Conservation (phyloP, 2,329 filamentous ascomycete species). For the Colletotrichum sp. region DNA sequence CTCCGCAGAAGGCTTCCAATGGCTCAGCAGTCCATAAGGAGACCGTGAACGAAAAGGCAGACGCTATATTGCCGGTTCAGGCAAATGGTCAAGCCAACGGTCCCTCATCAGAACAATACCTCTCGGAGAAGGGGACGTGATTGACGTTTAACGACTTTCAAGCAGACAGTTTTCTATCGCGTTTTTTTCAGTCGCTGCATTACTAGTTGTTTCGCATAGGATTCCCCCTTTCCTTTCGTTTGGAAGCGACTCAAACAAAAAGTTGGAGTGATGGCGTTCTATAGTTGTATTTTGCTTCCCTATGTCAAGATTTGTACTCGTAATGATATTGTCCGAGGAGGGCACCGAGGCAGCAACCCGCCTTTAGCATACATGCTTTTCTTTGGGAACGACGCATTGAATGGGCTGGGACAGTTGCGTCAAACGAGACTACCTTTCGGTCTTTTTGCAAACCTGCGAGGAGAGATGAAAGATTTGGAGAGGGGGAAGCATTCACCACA, state of each 20-base stretch:
- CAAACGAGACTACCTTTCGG: background rate
- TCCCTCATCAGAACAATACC: background rate
- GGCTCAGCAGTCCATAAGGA: background rate
- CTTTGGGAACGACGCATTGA: background rate
- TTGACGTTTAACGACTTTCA: background rate
- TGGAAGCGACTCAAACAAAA: conserved; percentile 13
- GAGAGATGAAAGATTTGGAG: background rate
- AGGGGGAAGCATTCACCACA: background rate
- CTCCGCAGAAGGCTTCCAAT: conserved; percentile 24
- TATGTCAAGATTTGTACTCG: background rate
- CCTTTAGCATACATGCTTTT: background rate
- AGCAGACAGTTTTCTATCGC: background rate
- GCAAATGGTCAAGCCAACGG: background rate
- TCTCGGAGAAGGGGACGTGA: conserved; percentile 8
- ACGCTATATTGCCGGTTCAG: background rate
- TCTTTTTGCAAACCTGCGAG: background rate
- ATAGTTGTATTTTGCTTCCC: background rate
- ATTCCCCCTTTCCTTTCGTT: conserved; percentile 5
- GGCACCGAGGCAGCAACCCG: background rate
- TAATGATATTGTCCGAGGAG: background rate
- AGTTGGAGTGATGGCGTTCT: conserved; percentile 13
- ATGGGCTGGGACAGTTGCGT: background rate
- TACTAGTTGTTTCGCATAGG: background rate
- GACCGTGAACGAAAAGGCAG: conserved; percentile 1
- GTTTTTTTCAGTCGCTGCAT: background rate